A percentile compares a stretch with the other conserved stretches of the same genome.
Conservation (phyloP, 805 yeast species). For the Isabelozyma pseudorhagii region DNA sequence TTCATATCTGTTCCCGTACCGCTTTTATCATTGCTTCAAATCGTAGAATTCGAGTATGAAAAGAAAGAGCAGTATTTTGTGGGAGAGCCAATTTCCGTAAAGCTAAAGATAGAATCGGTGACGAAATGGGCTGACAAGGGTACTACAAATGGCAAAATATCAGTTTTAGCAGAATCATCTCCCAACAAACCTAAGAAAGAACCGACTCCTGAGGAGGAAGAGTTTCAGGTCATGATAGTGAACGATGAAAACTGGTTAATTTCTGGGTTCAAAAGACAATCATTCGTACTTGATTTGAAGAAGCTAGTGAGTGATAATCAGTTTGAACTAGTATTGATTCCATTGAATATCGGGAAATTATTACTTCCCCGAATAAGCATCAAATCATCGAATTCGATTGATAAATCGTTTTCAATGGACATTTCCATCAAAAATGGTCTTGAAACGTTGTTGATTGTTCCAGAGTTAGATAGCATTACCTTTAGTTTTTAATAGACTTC, state of each 20-base stretch:
- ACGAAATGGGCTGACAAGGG: slow-evolving; percentile 41
- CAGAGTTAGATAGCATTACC: slow-evolving; percentile 61
- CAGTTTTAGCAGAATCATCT: slow-evolving; percentile 23
- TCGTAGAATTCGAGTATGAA: slow-evolving; percentile 45
- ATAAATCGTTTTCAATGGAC: slow-evolving; percentile 46
- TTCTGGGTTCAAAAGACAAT: slow-evolving; percentile 63
- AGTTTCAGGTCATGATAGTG: slow-evolving; percentile 45
- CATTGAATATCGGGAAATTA: slow-evolving; percentile 73
- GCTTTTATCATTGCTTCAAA: slow-evolving; percentile 55
- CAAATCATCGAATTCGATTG: slow-evolving; percentile 16
- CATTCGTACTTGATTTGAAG: slow-evolving; percentile 37
- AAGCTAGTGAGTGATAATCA: slow-evolving; percentile 6
- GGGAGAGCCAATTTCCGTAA: slow-evolving; percentile 59
- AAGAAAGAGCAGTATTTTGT: slow-evolving; percentile 47
- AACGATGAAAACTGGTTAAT: slow-evolving; percentile 76
- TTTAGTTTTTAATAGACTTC: slow-evolving; percentile 45
- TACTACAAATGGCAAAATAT: slow-evolving; percentile 3
- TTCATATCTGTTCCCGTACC: slow-evolving; percentile 63
- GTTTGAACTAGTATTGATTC: slow-evolving; percentile 54
- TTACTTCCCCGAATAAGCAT: slow-evolving; percentile 59
- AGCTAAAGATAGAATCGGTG: slow-evolving; percentile 41
- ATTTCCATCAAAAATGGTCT: slow-evolving; percentile 61
- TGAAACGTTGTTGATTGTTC: slow-evolving; percentile 68
- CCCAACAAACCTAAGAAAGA: slow-evolving; percentile 6
- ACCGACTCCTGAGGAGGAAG: slow-evolving; percentile 6